phyloP scores from a whole-genome alignment of 2,329 filamentous ascomycete species.

The Scopulariopsis brevicaulis region DNA sequence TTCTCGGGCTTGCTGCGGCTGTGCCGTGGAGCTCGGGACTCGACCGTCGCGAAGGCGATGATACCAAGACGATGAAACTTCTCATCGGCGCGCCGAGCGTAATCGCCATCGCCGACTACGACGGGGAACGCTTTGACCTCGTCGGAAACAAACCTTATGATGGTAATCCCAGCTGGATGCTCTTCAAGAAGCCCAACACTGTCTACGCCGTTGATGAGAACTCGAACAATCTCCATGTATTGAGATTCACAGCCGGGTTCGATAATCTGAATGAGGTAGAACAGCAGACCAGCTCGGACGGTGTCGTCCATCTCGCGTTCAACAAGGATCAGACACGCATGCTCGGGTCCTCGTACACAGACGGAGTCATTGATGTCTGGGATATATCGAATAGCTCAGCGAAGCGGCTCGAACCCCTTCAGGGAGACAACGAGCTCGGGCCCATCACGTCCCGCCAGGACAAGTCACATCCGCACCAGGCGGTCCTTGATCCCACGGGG shows the following conservation, averaged over 20 bases:
- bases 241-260: neutral
- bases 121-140: slow-evolving; percentile 25
- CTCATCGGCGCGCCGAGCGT: slow-evolving; percentile 27
- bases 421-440: neutral
- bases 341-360: slow-evolving; percentile 29
- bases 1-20: neutral
- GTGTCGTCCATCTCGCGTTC: slow-evolving; percentile 36
- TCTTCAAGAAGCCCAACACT: slow-evolving; percentile 22
- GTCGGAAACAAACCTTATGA: slow-evolving; percentile 18
- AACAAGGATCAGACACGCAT: slow-evolving; percentile 30
- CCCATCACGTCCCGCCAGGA: slow-evolving; percentile 13
- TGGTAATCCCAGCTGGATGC: slow-evolving; percentile 32
- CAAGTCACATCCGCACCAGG: slow-evolving; percentile 6
- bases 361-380: slow-evolving; percentile 32
- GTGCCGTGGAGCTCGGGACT: neutral
- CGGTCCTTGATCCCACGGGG: slow-evolving; percentile 5
- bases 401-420: neutral
- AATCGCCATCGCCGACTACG: slow-evolving; percentile 28
- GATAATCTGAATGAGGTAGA: neutral
- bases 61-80: slow-evolving; percentile 15
- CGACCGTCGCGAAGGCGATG: neutral
- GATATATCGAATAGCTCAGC: slow-evolving; percentile 20
- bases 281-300: slow-evolving; percentile 20
- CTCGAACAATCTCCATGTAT: slow-evolving; percentile 23
- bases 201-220: slow-evolving; percentile 38